Conservation (phyloP, 2,329 filamentous ascomycete genomes). For the Epichloe baconii region DNA sequence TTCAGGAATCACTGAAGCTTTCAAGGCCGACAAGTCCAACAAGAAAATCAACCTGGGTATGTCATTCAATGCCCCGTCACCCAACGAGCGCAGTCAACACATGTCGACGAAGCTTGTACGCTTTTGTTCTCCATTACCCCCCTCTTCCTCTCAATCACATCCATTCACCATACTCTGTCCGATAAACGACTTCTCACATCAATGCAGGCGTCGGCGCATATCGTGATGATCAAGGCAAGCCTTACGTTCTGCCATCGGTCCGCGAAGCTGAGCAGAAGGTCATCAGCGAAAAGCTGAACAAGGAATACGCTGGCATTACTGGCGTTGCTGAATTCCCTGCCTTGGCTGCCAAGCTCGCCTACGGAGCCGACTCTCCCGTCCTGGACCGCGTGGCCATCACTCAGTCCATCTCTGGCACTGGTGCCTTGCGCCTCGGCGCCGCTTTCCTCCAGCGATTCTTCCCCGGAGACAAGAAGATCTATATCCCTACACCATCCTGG, state of each 20-base stretch:
- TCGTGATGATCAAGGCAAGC: constrained; percentile 95
- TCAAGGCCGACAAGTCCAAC: constrained; percentile 87
- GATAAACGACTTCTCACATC: constrained; percentile 8
- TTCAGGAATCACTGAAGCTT: constrained; percentile 86
- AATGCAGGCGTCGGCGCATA: constrained; percentile 83
- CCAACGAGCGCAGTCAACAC: not conserved
- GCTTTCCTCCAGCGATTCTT: constrained; percentile 89
- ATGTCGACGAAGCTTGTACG: not conserved
- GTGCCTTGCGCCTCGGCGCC: constrained; percentile 85
- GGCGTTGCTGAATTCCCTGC: constrained; percentile 90
- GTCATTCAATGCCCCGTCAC: constrained; percentile 13
- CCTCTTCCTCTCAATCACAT: not conserved
- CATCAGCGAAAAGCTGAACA: constrained; percentile 66
- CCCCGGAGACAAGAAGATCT: constrained; percentile 86
- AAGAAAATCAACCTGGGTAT: constrained; percentile 96
- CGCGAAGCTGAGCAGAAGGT: constrained; percentile 79
- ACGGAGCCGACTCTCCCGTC: constrained; percentile 69
- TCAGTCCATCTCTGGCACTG: constrained; percentile 96
- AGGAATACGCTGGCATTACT: constrained; percentile 97
- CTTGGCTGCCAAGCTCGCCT: constrained; percentile 81
- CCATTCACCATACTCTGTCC: constrained; percentile 5
- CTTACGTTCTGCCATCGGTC: constrained; percentile 92
- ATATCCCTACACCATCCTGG: constrained; percentile 93
- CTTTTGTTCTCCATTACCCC: not conserved
- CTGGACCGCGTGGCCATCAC: constrained; percentile 79